Percentiles rank a stretch among this genome's conserved stretches.
Evolutionary conservation across 148 eudicot species (phyloP).

Genomic region (Heliosperma pusillum): DNA sequence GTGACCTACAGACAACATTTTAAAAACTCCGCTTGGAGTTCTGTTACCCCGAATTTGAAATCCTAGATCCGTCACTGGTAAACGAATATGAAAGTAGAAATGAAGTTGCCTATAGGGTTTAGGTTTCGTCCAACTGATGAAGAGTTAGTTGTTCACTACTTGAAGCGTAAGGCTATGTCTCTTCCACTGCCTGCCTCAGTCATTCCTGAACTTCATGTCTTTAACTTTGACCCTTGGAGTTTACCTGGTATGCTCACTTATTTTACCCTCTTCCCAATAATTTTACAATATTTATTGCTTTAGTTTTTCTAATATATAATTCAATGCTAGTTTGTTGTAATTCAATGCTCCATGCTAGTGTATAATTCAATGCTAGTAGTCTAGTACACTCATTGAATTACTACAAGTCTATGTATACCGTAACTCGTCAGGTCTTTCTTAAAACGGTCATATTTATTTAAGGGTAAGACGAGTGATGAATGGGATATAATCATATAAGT

Average conservation of each 20-base stretch:
- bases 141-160: slow-evolving; percentile 50
- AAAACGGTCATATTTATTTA: no score
- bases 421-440: no score
- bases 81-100: neutral
- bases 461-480: no score
- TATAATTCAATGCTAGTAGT: neutral
- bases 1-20: no score
- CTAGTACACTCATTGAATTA: neutral
- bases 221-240: slow-evolving; percentile 38
- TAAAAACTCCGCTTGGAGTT: neutral
- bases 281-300: no score
- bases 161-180: slow-evolving; percentile 35
- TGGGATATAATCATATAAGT: no score
- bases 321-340: no score
- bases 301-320: no score
- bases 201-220: slow-evolving; percentile 39
- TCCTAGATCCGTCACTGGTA: neutral
- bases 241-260: slow-evolving; percentile 42
- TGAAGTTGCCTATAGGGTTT: slow-evolving; percentile 49
- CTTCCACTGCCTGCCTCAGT: slow-evolving; percentile 46
- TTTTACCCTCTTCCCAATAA: no score
- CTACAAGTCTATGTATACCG: no score
- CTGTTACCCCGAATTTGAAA: slow-evolving; percentile 3
- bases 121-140: slow-evolving; percentile 61
- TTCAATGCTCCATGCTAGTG: neutral